Conservation (phyloP, 352 stramenopile species). For the Halophytophthora batemanensis region DNA sequence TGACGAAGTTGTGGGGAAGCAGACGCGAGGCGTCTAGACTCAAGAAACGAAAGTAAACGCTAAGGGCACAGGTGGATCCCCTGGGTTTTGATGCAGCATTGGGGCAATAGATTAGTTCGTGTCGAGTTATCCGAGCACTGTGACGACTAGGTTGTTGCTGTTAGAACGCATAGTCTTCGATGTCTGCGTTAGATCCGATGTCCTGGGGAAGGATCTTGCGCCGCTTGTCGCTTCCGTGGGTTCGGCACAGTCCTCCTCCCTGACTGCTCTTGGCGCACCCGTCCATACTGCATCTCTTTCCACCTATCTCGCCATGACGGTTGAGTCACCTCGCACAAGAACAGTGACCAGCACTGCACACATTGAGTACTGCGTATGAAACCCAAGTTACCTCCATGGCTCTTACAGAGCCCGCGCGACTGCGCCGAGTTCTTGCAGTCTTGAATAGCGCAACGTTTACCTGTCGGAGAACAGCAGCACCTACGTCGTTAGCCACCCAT, state of each 20-base stretch:
- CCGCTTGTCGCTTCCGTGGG: conserved; percentile 29
- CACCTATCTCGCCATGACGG: conserved; percentile 27
- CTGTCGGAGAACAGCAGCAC: conserved; percentile 16
- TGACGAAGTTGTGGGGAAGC: no score
- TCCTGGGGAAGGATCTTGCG: background rate
- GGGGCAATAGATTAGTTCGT: no score
- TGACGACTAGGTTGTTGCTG: no score
- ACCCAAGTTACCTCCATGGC: conserved; percentile 68
- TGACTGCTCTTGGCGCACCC: conserved; percentile 74
- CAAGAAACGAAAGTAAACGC: no score
- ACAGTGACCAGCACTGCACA: no score
- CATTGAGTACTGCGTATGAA: background rate
- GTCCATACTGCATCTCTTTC: conserved; percentile 54
- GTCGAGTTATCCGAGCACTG: no score
- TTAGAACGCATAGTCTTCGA: no score
- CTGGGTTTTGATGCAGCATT: no score
- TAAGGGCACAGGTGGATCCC: no score
- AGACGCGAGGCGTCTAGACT: no score
- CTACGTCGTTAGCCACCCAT: conserved; percentile 3
- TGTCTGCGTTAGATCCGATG: no score
- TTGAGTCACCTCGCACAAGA: conserved; percentile 4
- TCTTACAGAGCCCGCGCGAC: conserved; percentile 83
- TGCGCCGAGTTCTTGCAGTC: conserved; percentile 81
- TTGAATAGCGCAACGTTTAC: conserved; percentile 57
- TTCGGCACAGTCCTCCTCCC: conserved; percentile 62